Base-by-base conservation (phyloP, 2,329 filamentous ascomycete genomes). In the Arthrobotrys conoides region DNA sequence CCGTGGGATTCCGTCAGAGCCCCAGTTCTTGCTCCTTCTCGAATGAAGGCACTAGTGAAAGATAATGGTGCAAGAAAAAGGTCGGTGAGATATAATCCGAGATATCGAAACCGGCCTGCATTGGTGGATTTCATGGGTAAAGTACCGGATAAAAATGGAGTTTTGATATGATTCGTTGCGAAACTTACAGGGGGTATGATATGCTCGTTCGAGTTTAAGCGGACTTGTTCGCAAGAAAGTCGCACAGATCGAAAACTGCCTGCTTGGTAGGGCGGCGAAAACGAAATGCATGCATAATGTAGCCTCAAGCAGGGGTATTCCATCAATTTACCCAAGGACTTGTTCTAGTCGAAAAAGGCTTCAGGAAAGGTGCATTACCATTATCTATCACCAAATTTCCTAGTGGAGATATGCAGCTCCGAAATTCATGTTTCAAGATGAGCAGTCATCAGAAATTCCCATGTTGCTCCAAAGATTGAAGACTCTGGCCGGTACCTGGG, bases 1-100 rank as follows among this genome's bases (percentile, higher is more conserved):
- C 61, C 48, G 46, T 61, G 57, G 57, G 27, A 44, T 61, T 61
- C 57, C 57, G 57, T 20, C 49, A 63, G 61, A 63, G 24, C 55
- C 64, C 71, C 51, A 51, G 41, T 36, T 64, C 64, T 22, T 41
- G 51, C 57, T 44, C 57, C 20, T 33, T 33, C 53, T 73, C 49
- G 46, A 61, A 48, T 22, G 53, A 69, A 77, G 33, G 27, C 49
- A 12, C 57, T 46, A 14, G 49, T 44, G 20, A 38, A 48, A 72
- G 68, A 67, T 64, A 64, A 63, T 68, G 68, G 63, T 69, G 61
- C 24, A 46, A 49, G 24, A 41, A 61, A 30, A 30, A 63, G 18
- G 63, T 65, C 75, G 75, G 75, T 72, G 46, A 78, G 68, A 78
- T 78, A 68, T 72, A 72, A 71, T 69, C 75, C 75, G 75, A 78